phyloP scores from a whole-genome alignment of 2,329 filamentous ascomycete species.

The Alternaria sp. region DNA sequence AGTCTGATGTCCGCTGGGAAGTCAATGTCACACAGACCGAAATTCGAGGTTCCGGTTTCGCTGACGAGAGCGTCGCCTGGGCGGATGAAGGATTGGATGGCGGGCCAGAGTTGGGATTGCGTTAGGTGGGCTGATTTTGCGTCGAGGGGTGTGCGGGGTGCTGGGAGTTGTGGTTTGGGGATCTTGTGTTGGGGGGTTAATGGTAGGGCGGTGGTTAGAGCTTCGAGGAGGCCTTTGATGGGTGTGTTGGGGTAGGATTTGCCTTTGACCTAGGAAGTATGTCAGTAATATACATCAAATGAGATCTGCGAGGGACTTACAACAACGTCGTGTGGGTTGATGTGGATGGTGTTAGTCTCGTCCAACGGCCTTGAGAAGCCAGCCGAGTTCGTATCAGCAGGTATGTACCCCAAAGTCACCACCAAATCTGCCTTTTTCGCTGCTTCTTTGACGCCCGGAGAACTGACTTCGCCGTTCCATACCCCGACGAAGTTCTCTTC shows the following conservation, averaged over 20 bases:
- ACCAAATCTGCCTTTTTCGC: constrained; percentile 47
- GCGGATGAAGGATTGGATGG: constrained; percentile 47
- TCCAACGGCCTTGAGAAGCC: constrained; percentile 49
- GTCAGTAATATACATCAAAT: not conserved
- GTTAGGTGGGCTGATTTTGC: constrained; percentile 47
- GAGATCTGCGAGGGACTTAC: constrained; percentile 16
- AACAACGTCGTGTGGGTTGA: constrained; percentile 48
- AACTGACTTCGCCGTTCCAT: constrained; percentile 50
- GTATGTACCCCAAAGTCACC: constrained; percentile 49
- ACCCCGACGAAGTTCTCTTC: constrained; percentile 49
- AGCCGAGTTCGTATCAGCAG: constrained; percentile 53
- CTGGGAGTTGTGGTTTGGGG: constrained; percentile 34
- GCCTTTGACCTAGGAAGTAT: constrained; percentile 33
- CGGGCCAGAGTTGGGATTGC: constrained; percentile 53
- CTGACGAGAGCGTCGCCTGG: constrained; percentile 49
- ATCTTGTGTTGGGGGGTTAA: constrained; percentile 29
- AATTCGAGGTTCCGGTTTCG: constrained; percentile 52
- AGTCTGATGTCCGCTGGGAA: constrained; percentile 39
- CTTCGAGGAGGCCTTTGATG: constrained; percentile 47
- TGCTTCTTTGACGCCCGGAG: constrained; percentile 46
- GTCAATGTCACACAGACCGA: constrained; percentile 46
- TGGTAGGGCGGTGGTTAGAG: constrained; percentile 34
- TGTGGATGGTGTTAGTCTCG: constrained; percentile 38
- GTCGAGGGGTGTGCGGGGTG: constrained; percentile 37
- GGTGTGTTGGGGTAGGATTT: constrained; percentile 39